phyloP scores from a whole-genome alignment of 2,329 filamentous ascomycete genomes.

The Triangularia setosa region DNA sequence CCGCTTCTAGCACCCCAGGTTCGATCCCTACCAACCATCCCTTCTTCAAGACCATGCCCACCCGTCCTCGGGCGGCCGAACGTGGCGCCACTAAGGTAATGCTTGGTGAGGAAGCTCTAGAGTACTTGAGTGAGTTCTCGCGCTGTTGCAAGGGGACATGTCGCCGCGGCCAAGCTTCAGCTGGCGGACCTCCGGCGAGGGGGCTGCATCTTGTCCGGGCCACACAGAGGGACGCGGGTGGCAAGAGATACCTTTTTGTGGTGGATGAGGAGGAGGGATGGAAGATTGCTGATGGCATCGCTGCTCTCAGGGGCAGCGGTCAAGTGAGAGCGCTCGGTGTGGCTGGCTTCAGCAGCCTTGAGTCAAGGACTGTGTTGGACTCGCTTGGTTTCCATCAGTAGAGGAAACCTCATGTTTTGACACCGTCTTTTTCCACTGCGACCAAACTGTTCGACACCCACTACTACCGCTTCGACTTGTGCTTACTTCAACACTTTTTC shows the following conservation, averaged over 20 bases:
- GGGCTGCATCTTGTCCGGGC: conserved; percentile 61
- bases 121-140: conserved; percentile 59
- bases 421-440: neutral
- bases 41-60: conserved; percentile 46
- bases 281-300: conserved; percentile 62
- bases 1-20: conserved; percentile 38
- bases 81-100: conserved; percentile 49
- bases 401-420: neutral
- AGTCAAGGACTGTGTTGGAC: conserved; percentile 54
- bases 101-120: conserved; percentile 62
- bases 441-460: neutral
- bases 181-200: conserved; percentile 51
- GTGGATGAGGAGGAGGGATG: conserved; percentile 62
- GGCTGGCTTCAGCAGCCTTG: conserved; percentile 50
- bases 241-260: conserved; percentile 63
- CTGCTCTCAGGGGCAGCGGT: conserved; percentile 56
- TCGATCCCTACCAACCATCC: conserved; percentile 39
- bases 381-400: conserved; percentile 45
- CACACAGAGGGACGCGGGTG: conserved; percentile 61
- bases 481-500: neutral
- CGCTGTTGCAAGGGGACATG: conserved; percentile 63
- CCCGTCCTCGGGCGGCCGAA: conserved; percentile 41
- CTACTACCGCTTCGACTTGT: neutral
- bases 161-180: conserved; percentile 46
- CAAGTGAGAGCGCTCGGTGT: conserved; percentile 59